phyloP scores from a whole-genome alignment of 805 yeast species.

The Candida silvatica region DNA sequence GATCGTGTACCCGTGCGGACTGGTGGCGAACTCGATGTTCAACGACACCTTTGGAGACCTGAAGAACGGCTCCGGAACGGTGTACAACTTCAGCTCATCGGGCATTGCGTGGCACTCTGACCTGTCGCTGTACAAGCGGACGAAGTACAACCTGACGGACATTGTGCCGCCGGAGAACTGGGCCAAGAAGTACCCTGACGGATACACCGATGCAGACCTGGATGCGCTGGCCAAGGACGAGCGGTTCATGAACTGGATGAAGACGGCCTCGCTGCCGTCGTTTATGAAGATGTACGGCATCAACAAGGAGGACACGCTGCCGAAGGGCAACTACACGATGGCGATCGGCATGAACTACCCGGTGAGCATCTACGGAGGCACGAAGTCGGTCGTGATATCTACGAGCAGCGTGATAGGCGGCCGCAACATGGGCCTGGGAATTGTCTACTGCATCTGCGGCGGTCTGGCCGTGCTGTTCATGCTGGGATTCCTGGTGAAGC shows the following conservation, averaged over 20 bases:
- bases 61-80: constrained; percentile 21
- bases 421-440: constrained; percentile 73
- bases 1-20: constrained; percentile 81
- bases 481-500: constrained; percentile 68
- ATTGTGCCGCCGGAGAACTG: constrained; percentile 95
- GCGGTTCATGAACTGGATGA: constrained; percentile 94
- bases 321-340: constrained; percentile 62
- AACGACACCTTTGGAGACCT: constrained; percentile 74
- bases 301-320: constrained; percentile 44
- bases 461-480: constrained; percentile 67
- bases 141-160: constrained; percentile 56
- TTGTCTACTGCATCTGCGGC: constrained; percentile 80
- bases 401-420: constrained; percentile 86
- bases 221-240: constrained; percentile 76
- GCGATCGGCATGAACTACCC: constrained; percentile 74
- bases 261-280: constrained; percentile 88
- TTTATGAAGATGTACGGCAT: constrained; percentile 78
- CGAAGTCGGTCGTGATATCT: constrained; percentile 72
- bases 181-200: constrained; percentile 71
- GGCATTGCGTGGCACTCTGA: constrained; percentile 88
- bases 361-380: constrained; percentile 78
- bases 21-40: constrained; percentile 87
- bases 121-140: constrained; percentile 58
- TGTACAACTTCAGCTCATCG: constrained; percentile 33
- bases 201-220: constrained; percentile 75